These are phyloP conservation scores for Hypoxylon intermedium DNA, from an alignment of 495 filamentous ascomycete genomes.

Conservation along the genomic window DNA sequence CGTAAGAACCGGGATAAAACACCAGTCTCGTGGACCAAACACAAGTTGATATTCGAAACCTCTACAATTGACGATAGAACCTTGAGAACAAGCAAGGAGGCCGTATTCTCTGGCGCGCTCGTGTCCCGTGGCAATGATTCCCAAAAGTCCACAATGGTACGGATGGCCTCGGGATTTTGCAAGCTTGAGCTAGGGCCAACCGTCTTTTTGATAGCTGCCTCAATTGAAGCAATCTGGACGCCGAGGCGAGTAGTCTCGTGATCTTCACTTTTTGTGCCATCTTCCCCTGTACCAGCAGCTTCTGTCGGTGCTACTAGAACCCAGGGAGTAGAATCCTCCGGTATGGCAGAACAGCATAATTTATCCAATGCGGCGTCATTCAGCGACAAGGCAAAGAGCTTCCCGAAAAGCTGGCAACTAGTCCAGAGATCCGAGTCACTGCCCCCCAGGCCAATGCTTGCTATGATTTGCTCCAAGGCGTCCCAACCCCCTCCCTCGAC, in stretches of 20 bases:
- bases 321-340: constrained; percentile 41
- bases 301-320: constrained; percentile 44
- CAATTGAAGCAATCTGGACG: constrained; percentile 45
- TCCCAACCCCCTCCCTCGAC: constrained; percentile 79
- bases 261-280: constrained; percentile 28
- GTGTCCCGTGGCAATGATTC: constrained; percentile 60
- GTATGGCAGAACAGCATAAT: constrained; percentile 51
- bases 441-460: constrained; percentile 64
- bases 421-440: constrained; percentile 65
- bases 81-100: constrained; percentile 66
- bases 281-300: constrained; percentile 25
- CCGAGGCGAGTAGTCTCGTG: constrained; percentile 26
- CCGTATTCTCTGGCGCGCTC: constrained; percentile 51
- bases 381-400: constrained; percentile 81
- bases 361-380: constrained; percentile 73
- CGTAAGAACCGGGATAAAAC: constrained; percentile 75
- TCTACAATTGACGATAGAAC: constrained; percentile 59
- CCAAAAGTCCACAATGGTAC: constrained; percentile 71
- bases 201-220: constrained; percentile 52
- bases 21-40: constrained; percentile 77
- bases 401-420: constrained; percentile 79
- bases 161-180: constrained; percentile 69
- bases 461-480: constrained; percentile 73
- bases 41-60: constrained; percentile 75
- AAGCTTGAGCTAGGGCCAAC: constrained; percentile 63